Base-by-base conservation (phyloP, 352 stramenopile species). In the Phytopythium chamaehyphon region DNA sequence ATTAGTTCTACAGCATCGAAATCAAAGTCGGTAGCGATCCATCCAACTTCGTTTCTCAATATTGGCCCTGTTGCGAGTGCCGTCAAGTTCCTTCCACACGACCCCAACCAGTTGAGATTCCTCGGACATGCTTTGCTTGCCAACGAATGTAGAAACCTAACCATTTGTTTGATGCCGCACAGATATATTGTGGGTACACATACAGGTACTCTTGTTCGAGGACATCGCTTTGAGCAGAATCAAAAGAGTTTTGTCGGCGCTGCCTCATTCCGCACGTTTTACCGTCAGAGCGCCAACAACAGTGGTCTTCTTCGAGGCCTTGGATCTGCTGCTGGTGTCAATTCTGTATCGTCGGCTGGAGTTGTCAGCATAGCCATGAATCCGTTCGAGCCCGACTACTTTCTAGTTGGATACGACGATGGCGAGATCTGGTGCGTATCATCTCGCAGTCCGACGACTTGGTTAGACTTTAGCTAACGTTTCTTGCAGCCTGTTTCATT, bases 381-480 rank as follows among this genome's bases (percentile, higher is more conserved):
- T 50, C 76, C 76, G 18, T 71, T 79, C 21, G 40, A 66, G 11
- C 19, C 51, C 0, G 49, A 66, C 21, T 86, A 86, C 58, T 88
- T 90, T 36, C 69, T 90, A 19, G 79, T 72, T 2, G 79, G 79
- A 0, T 90, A 86, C 39, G 63, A 69, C 35, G 79, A 90, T 37
- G 79, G 76, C 24, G 57, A 58, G 11, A 65, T 86, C 14, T 80
- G 71, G 70, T 80, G 40, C 42, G 54, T 37, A 9, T 31, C 24
- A 21, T 11, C 6, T n/a, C 15, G 18, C 2, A 3, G 14, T 33
- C 47, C 21, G 15, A 36, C 18, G 2, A 28, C 23, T 14, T 36
- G 22, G 28, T 1, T 44, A 40, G 5, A 21, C 15, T n/a, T 16
- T 40, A 35, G 15, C 45, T 10, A 42, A 11, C 31, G 43, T 6